These are phyloP conservation scores for Teratosphaeria epicoccoides DNA, from an alignment of 2,329 filamentous ascomycete species.

Conservation along the genomic window DNA sequence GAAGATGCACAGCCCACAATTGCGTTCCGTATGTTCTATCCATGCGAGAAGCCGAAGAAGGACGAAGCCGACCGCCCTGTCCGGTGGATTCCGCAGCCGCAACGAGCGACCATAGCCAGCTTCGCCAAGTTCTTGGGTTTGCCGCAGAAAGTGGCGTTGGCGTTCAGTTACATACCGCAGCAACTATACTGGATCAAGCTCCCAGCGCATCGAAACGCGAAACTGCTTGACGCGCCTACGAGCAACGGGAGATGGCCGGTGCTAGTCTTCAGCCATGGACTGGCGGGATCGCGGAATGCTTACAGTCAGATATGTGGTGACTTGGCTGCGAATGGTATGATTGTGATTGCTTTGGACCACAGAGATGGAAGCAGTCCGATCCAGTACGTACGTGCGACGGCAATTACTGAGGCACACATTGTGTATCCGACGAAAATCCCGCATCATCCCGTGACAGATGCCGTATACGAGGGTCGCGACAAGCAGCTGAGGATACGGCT, in stretches of 20 bases:
- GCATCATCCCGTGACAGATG: slow-evolving; percentile 50
- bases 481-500: slow-evolving; percentile 62
- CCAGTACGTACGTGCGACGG: slow-evolving; percentile 57
- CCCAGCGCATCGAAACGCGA: slow-evolving; percentile 61
- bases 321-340: slow-evolving; percentile 67
- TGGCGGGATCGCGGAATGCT: slow-evolving; percentile 70
- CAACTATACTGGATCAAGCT: slow-evolving; percentile 64
- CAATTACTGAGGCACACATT: slow-evolving; percentile 28
- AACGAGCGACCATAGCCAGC: slow-evolving; percentile 61
- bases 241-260: slow-evolving; percentile 59
- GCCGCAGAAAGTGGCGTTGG: slow-evolving; percentile 13
- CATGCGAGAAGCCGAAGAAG: slow-evolving; percentile 38
- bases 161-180: slow-evolving; percentile 40
- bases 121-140: slow-evolving; percentile 69
- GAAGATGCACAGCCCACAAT: slow-evolving; percentile 55
- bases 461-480: slow-evolving; percentile 58
- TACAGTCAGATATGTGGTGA: slow-evolving; percentile 77
- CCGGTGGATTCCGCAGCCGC: slow-evolving; percentile 68
- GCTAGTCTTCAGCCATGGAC: slow-evolving; percentile 75
- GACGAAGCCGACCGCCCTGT: slow-evolving; percentile 46
- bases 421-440: slow-evolving; percentile 39
- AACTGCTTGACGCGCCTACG: slow-evolving; percentile 41
- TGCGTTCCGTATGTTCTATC: slow-evolving; percentile 75
- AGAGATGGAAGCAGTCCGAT: slow-evolving; percentile 70
- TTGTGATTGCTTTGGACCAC: slow-evolving; percentile 74